phyloP scores from a whole-genome alignment of 177 flowering plant species.

The Vitis hybrid region DNA sequence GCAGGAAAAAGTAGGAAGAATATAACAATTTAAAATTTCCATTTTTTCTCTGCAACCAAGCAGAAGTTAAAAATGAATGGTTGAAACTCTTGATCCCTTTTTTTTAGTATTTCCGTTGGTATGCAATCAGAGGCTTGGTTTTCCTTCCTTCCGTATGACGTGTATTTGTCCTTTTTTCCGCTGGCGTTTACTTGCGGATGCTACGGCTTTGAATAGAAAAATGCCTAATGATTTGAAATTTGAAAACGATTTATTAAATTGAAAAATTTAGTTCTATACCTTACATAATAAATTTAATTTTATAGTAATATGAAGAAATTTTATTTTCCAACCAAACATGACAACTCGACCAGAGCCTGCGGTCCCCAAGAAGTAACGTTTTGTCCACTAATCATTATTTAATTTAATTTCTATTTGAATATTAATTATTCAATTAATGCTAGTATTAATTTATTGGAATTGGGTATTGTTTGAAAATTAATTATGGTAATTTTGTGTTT shows the following conservation, averaged over 20 bases:
- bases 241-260: constrained; percentile 3
- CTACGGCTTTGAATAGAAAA: constrained; percentile 15
- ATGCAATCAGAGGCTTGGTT: not conserved
- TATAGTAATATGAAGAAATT: not conserved
- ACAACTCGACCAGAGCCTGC: constrained; percentile 12
- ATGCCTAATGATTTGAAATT: not conserved
- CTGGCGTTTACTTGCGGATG: constrained; percentile 11
- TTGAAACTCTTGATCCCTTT: too few species aligned
- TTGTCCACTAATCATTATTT: not conserved
- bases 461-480: not conserved
- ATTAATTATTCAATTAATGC: too few species aligned
- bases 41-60: constrained; percentile 7
- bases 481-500: constrained; percentile 4
- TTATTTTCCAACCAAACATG: constrained; percentile 4
- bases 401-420: not conserved
- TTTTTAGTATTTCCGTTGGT: too few species aligned
- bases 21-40: not conserved
- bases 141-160: not conserved
- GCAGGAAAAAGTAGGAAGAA: constrained; percentile 4
- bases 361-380: not conserved
- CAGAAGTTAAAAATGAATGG: too few species aligned
- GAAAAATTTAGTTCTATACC: not conserved
- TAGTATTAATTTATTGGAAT: too few species aligned
- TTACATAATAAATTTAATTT: not conserved
- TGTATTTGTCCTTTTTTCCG: constrained; percentile 11